phyloP scores from a whole-genome alignment of 768 basidiomycete genomes.

The Boletus rex-veris region DNA sequence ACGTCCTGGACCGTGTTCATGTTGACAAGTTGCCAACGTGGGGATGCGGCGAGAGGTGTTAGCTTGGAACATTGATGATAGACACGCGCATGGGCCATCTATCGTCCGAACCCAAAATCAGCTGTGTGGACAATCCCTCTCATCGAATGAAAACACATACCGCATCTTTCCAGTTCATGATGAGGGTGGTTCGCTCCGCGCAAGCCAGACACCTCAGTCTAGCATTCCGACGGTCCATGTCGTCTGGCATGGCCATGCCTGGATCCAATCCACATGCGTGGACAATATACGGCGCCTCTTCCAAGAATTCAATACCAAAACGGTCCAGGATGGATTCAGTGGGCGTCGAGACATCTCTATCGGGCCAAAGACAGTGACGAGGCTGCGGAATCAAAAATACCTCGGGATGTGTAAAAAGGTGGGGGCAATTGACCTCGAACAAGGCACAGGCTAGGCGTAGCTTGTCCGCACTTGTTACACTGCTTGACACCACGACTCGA shows the following conservation, averaged over 20 bases:
- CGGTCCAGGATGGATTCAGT: background rate
- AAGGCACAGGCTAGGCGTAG: conserved; percentile 4
- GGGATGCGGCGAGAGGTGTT: background rate
- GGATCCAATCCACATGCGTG: conserved; percentile 4
- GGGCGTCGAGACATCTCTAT: background rate
- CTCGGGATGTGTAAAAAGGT: background rate
- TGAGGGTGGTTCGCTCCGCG: background rate
- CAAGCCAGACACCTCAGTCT: conserved; percentile 3
- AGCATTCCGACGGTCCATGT: conserved; percentile 7
- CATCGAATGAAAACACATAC: background rate
- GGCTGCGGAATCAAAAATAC: background rate
- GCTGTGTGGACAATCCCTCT: background rate
- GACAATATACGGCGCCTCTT: background rate
- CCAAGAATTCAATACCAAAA: background rate
- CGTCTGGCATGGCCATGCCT: background rate
- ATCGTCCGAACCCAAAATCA: background rate
- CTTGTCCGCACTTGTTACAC: background rate
- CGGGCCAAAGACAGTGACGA: background rate
- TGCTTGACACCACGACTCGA: no score
- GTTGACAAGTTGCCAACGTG: background rate
- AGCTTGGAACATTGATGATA: background rate
- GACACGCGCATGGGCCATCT: background rate
- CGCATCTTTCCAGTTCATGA: conserved; percentile 2
- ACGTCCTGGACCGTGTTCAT: background rate
- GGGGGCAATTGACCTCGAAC: background rate